Evolutionary conservation across 306 rosid species (phyloP).

Genomic region (Astragalus membranaceus): DNA sequence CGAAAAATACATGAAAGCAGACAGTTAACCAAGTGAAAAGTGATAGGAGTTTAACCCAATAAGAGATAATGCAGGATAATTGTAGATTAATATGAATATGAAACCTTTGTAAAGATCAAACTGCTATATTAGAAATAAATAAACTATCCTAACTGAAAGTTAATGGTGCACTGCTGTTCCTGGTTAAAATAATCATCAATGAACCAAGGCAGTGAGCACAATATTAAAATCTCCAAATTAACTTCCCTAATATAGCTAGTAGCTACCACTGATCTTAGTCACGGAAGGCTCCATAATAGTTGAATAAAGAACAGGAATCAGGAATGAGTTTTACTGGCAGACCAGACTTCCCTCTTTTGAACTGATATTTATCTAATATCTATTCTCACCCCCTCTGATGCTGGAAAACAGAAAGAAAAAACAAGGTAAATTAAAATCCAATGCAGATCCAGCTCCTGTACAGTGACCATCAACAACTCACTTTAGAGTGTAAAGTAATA

Average conservation of each 20-base stretch:
- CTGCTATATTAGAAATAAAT: neutral
- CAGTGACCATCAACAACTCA: too few relatives aligned
- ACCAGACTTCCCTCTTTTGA: neutral
- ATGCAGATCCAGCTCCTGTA: too few relatives aligned
- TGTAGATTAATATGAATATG: neutral
- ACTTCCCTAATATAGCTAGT: neutral
- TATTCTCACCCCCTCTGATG: neutral
- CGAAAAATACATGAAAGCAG: constrained; percentile 10
- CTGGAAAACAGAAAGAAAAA: neutral
- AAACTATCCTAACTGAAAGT: neutral
- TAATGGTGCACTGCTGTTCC: neutral
- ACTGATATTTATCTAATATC: neutral
- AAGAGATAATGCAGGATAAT: neutral
- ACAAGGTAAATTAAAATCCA: neutral
- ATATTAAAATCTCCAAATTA: neutral
- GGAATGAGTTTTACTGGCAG: neutral
- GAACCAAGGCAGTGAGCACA: neutral
- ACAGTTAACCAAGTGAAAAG: neutral
- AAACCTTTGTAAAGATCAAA: neutral
- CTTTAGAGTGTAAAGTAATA: too few relatives aligned
- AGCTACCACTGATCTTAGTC: neutral
- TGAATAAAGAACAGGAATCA: neutral
- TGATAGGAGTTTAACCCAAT: neutral
- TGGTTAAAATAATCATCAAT: neutral
- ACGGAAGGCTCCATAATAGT: neutral